Percentiles rank a stretch among this genome's conserved stretches.
These are phyloP conservation scores for Zygosaccharomyces rouxii DNA, from an alignment of 805 yeast genomes.

Conservation along the genomic window DNA sequence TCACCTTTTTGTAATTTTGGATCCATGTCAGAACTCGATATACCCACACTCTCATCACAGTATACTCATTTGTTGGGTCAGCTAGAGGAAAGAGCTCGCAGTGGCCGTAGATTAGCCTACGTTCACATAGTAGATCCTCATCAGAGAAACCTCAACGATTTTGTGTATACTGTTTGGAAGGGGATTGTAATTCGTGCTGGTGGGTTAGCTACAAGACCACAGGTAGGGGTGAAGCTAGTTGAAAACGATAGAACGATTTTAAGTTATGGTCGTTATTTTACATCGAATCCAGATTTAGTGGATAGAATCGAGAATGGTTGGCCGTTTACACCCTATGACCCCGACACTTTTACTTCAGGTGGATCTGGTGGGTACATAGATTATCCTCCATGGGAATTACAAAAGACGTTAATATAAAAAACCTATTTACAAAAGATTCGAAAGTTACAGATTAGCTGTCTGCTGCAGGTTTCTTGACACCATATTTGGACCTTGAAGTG, in stretches of 20 bases:
- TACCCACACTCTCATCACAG: conserved; percentile 37
- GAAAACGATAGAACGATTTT: conserved; percentile 42
- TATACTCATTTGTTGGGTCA: conserved; percentile 40
- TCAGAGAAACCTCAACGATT: conserved; percentile 36
- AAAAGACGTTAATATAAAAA: neutral
- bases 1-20: conserved; percentile 44
- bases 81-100: conserved; percentile 37
- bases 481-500: conserved; percentile 88
- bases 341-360: conserved; percentile 43
- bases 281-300: conserved; percentile 52
- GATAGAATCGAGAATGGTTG: conserved; percentile 38
- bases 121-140: conserved; percentile 45
- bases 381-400: conserved; percentile 1
- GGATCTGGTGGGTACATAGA: conserved; percentile 4
- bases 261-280: conserved; percentile 43
- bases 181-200: conserved; percentile 44
- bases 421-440: conserved; percentile 2
- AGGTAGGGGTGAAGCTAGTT: conserved; percentile 30
- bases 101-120: conserved; percentile 40
- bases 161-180: conserved; percentile 41
- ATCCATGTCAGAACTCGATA: conserved; percentile 36
- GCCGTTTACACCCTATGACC: conserved; percentile 41
- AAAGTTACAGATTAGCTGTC: conserved; percentile 14
- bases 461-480: conserved; percentile 77
- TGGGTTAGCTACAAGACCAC: conserved; percentile 29